Base-by-base conservation (phyloP, 164 flowering plant species). In the Magnolia kwangsiensis region DNA sequence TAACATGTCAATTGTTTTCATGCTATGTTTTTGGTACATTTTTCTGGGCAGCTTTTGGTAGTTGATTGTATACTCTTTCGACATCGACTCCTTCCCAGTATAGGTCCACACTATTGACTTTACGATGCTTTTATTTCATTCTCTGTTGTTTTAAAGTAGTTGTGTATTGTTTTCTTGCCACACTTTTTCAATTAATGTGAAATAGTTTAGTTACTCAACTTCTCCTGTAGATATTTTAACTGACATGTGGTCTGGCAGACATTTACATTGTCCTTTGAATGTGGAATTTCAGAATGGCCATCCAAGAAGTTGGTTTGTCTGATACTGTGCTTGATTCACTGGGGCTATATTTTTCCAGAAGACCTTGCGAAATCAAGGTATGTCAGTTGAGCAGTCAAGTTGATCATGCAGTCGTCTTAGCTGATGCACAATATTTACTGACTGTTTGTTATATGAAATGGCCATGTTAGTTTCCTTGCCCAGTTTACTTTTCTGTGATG, bases 301-400 rank as follows among this genome's bases (percentile, higher is more conserved):
- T 90, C 78, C 84, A 88, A 75, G 85, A 92, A 83, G 72, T 83
- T 80, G 99, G 99, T 59, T 81, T 86, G 50, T 89, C 96, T 66
- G 96, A 92, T 82, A 69, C 68, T 51, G 91, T 88, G 71, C 83
- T 96, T 80, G 95, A 94, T 77, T 74, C 86, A 77, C 80, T 96
- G 67, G 92, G 90, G 7, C 86, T 87, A 58, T 87, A 87, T 80
- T 83, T 95, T n/a, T 86, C 90, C 29, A 89, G 91, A 81, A 89
- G 84, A 78, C 89, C 96, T 71, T 72, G 68, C 82, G 99, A 96
- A 64, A 73, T 96, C 72, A 89, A 90, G 98, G 99, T 95, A 87
- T 73, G 84, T 68, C 16, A 51, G 50, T 72, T 59, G 63, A 37
- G 63, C 21, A 13, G 10, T 19, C 50, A 29, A 37, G 71, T 69